Percentiles rank a stretch among this genome's conserved stretches.
Evolutionary conservation across 305 asterid species (phyloP).

Genomic region (Fraxinus paxiana): DNA sequence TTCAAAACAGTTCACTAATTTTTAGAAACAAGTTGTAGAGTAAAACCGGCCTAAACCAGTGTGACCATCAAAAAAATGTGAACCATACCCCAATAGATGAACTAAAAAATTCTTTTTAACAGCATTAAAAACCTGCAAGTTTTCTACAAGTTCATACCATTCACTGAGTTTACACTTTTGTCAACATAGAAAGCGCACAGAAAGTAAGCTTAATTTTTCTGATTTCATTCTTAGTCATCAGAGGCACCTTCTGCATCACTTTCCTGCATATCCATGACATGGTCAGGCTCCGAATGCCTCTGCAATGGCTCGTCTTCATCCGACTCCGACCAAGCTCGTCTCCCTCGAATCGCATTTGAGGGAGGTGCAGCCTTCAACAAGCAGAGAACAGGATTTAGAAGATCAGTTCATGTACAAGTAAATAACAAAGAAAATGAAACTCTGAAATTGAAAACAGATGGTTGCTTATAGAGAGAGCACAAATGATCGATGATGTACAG

Average conservation of each 20-base stretch:
- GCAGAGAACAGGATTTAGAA: slow-evolving; percentile 16
- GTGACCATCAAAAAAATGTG: background rate
- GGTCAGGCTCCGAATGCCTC: slow-evolving; percentile 37
- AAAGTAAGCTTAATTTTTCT: background rate
- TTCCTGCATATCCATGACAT: slow-evolving; percentile 40
- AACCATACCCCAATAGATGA: background rate
- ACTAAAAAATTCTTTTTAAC: background rate
- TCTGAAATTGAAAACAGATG: background rate
- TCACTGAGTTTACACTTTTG: background rate
- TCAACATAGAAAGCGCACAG: background rate
- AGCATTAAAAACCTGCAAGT: background rate
- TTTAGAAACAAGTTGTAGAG: background rate
- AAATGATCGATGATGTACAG: background rate
- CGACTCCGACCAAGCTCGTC: slow-evolving; percentile 79
- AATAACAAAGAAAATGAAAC: background rate
- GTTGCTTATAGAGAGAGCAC: background rate
- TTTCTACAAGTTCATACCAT: background rate
- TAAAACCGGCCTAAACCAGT: background rate
- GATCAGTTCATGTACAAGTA: slow-evolving; percentile 7
- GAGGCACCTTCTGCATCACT: slow-evolving; percentile 51
- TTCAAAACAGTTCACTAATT: background rate
- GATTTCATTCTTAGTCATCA: slow-evolving; percentile 47
- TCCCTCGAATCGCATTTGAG: slow-evolving; percentile 47
- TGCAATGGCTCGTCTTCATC: slow-evolving; percentile 67
- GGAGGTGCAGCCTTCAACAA: slow-evolving; percentile 55